These are phyloP conservation scores for Lachnellula hyalina DNA, from an alignment of 2,329 filamentous ascomycete species.

Conservation along the genomic window DNA sequence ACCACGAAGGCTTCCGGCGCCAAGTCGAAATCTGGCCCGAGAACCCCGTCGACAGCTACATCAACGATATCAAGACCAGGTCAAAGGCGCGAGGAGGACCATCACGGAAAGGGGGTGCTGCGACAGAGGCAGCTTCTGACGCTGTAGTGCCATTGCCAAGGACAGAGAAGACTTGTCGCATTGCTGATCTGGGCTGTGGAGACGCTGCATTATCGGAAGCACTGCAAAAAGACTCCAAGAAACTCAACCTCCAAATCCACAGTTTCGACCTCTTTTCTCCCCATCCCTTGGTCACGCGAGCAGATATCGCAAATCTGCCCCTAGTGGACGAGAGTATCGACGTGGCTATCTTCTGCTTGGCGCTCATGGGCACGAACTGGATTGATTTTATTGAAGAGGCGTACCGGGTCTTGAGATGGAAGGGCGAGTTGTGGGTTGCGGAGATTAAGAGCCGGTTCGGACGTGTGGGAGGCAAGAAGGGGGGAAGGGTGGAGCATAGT, in stretches of 20 bases:
- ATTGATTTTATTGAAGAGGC: constrained; percentile 94
- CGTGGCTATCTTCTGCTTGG: constrained; percentile 89
- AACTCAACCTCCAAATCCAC: constrained; percentile 67
- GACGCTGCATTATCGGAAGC: constrained; percentile 75
- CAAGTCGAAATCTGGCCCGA: constrained; percentile 96
- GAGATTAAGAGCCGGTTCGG: constrained; percentile 95
- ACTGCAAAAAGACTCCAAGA: constrained; percentile 57
- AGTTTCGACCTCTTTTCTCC: constrained; percentile 85
- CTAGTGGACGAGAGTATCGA: constrained; percentile 71
- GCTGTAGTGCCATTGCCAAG: constrained; percentile 53
- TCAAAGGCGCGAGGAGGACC: constrained; percentile 44
- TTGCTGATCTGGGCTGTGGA: constrained; percentile 91
- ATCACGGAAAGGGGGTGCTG: constrained; percentile 15
- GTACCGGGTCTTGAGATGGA: constrained; percentile 83
- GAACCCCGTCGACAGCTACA: constrained; percentile 89
- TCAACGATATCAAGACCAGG: constrained; percentile 64
- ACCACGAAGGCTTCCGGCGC: constrained; percentile 92
- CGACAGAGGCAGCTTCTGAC: constrained; percentile 18
- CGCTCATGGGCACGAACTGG: constrained; percentile 99
- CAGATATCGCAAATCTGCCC: constrained; percentile 83
- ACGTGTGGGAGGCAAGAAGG: constrained; percentile 44
- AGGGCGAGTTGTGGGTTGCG: constrained; percentile 93
- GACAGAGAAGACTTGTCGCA: constrained; percentile 65
- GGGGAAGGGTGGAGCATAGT: constrained; percentile 58
- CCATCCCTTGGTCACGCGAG: constrained; percentile 71